phyloP scores from a whole-genome alignment of 371 early-diverging fungal genomes.

The Amoeboaphelidium occidentale region DNA sequence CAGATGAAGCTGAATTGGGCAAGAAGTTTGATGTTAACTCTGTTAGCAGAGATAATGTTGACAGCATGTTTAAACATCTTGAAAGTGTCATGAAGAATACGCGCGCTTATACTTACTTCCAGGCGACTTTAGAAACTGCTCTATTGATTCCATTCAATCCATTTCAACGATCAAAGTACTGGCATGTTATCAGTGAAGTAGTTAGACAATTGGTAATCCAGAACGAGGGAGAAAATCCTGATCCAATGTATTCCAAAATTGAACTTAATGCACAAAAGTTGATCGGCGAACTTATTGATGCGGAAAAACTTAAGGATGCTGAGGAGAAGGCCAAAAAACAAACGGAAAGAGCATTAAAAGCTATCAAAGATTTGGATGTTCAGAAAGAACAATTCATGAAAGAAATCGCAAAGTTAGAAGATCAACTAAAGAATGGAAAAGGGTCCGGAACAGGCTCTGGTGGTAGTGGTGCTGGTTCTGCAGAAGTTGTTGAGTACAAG shows the following conservation, averaged over 20 bases:
- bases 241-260: background rate
- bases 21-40: background rate
- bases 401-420: background rate
- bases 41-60: background rate
- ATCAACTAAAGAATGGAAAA: conserved; percentile 2
- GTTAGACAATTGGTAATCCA: background rate
- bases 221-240: background rate
- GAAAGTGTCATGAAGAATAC: background rate
- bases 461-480: conserved; percentile 1
- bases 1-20: conserved; percentile 1
- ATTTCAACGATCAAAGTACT: background rate
- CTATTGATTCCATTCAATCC: background rate
- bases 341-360: conserved; percentile 12
- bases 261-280: background rate
- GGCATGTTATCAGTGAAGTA: background rate
- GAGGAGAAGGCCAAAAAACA: conserved; percentile 15
- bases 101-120: background rate
- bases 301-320: conserved; percentile 8
- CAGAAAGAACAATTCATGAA: conserved; percentile 2
- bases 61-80: background rate
- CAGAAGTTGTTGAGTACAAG: conserved; percentile 5
- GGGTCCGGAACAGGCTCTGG: background rate
- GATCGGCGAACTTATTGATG: conserved; percentile 2
- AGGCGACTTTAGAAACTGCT: background rate
- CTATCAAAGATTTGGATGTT: conserved; percentile 17